Evolutionary conservation across 441 rosid genomes (phyloP).

Genomic region (Theobroma grandiflorum): DNA sequence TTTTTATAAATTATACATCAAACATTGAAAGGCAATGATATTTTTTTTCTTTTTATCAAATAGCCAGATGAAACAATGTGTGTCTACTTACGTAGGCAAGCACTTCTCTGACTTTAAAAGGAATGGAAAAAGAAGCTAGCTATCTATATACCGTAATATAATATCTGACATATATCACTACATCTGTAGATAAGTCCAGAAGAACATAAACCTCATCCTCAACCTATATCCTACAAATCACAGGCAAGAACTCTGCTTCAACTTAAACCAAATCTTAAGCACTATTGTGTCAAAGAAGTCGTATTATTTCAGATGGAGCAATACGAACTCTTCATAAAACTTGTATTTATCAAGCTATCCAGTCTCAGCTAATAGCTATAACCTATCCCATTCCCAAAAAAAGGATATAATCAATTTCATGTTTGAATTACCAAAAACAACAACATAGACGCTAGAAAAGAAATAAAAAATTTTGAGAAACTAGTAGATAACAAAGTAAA

Average conservation of each 20-base stretch:
- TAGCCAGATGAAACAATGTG: neutral
- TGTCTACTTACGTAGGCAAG: neutral
- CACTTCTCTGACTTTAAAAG: neutral
- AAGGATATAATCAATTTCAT: neutral
- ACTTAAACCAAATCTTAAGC: neutral
- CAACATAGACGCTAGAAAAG: neutral
- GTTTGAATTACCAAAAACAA: neutral
- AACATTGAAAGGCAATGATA: neutral
- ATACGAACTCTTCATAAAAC: neutral
- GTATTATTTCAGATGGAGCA: neutral
- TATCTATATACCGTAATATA: neutral
- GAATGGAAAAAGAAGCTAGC: neutral
- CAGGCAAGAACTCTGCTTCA: slow-evolving; percentile 5
- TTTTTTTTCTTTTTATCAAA: neutral
- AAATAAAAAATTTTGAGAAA: neutral
- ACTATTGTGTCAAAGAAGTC: neutral
- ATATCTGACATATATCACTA: neutral
- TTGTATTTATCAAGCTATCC: neutral
- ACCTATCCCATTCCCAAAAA: neutral
- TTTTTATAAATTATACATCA: neutral
- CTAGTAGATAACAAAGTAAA: neutral
- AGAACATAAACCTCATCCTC: neutral
- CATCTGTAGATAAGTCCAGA: neutral
- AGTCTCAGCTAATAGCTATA: neutral
- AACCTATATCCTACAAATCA: neutral